These are phyloP conservation scores for Fusarium metavorans DNA, from an alignment of 2,329 filamentous ascomycete genomes.

Conservation along the genomic window DNA sequence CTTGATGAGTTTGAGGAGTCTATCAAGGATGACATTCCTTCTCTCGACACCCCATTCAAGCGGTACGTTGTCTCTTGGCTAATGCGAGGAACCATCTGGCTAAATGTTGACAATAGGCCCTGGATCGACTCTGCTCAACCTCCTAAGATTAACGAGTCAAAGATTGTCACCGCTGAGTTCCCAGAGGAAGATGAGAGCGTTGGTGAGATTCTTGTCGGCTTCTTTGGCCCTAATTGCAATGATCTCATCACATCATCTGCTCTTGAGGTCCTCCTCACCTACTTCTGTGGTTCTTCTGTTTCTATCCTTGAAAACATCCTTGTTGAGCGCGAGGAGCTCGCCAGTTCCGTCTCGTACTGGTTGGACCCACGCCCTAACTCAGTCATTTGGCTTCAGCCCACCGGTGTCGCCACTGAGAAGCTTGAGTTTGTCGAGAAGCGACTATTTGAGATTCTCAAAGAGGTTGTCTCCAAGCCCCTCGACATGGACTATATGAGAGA, in stretches of 20 bases:
- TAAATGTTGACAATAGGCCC: conserved; percentile 59
- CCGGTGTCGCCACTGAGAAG: conserved; percentile 87
- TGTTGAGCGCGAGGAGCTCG: conserved; percentile 92
- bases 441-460: conserved; percentile 84
- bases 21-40: conserved; percentile 85
- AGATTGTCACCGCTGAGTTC: conserved; percentile 85
- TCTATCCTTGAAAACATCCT: conserved; percentile 91
- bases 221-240: conserved; percentile 86
- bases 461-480: conserved; percentile 82
- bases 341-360: conserved; percentile 85
- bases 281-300: conserved; percentile 92
- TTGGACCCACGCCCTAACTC: conserved; percentile 84
- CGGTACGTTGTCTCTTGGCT: conserved; percentile 53
- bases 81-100: background rate
- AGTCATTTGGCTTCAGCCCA: conserved; percentile 87
- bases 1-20: conserved; percentile 90
- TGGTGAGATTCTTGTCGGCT: conserved; percentile 87
- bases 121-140: conserved; percentile 92
- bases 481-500: conserved; percentile 93
- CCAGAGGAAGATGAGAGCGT: conserved; percentile 96
- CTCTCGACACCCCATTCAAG: conserved; percentile 79
- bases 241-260: conserved; percentile 77
- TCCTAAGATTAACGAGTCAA: conserved; percentile 76
- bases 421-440: conserved; percentile 86
- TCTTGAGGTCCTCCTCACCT: conserved; percentile 83